phyloP scores from a whole-genome alignment of 805 yeast genomes.

The Pichia eremophila region DNA sequence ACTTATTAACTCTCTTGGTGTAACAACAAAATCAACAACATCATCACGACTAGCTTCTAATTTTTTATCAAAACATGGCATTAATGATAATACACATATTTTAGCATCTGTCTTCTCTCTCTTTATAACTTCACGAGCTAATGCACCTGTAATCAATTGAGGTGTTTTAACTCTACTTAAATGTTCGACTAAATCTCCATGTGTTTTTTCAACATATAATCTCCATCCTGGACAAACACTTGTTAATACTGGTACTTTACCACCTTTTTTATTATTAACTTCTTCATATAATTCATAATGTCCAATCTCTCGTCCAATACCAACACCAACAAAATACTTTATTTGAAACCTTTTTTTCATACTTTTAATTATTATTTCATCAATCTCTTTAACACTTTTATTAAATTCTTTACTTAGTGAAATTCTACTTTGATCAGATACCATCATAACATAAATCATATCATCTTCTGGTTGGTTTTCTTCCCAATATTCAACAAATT shows the following conservation, averaged over 20 bases:
- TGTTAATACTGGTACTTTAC: slow-evolving; percentile 44
- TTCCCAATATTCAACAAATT: slow-evolving; percentile 53
- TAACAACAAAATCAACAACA: slow-evolving; percentile 91
- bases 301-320: slow-evolving; percentile 66
- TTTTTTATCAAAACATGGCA: slow-evolving; percentile 98
- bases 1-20: slow-evolving; percentile 79
- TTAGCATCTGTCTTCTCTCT: slow-evolving; percentile 22
- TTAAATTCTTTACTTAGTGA: slow-evolving; percentile 66
- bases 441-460: slow-evolving; percentile 57
- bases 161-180: slow-evolving; percentile 77
- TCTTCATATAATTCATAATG: slow-evolving; percentile 40
- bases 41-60: slow-evolving; percentile 73
- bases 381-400: slow-evolving; percentile 45
- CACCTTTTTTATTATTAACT: slow-evolving; percentile 10
- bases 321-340: slow-evolving; percentile 70
- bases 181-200: slow-evolving; percentile 67
- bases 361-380: slow-evolving; percentile 48
- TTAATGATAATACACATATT: slow-evolving; percentile 51
- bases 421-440: slow-evolving; percentile 80
- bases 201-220: slow-evolving; percentile 90
- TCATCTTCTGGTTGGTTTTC: slow-evolving; percentile 16
- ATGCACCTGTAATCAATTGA: slow-evolving; percentile 82
- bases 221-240: slow-evolving; percentile 96
- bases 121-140: slow-evolving; percentile 48
- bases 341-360: slow-evolving; percentile 59